A percentile compares a stretch with the other conserved stretches of the same genome.
These are phyloP conservation scores for Xylaria nigripes DNA, from an alignment of 495 filamentous ascomycete species.

Conservation along the genomic window DNA sequence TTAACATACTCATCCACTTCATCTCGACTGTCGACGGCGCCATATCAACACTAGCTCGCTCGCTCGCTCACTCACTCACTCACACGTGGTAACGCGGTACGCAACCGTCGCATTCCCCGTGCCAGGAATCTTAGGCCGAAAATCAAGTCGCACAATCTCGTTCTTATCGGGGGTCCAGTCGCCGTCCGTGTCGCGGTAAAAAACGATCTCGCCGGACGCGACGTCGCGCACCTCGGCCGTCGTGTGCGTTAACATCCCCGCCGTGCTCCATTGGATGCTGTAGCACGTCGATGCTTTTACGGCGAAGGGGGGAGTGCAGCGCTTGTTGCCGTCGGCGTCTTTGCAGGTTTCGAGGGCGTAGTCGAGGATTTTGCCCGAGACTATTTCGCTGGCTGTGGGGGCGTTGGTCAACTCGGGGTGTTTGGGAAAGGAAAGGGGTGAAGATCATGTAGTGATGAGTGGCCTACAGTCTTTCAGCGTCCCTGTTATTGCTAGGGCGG, in stretches of 20 bases:
- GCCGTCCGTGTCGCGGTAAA: constrained; percentile 34
- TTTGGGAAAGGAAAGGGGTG: too few species aligned
- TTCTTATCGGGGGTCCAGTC: constrained; percentile 31
- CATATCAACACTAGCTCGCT: neutral
- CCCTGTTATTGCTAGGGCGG: constrained; percentile 25
- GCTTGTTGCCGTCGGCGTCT: constrained; percentile 25
- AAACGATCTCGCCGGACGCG: constrained; percentile 30
- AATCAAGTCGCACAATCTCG: constrained; percentile 35
- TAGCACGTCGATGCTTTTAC: constrained; percentile 29
- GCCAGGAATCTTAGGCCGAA: constrained; percentile 33
- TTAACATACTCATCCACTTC: too few species aligned
- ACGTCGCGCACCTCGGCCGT: constrained; percentile 34
- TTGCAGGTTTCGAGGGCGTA: constrained; percentile 28
- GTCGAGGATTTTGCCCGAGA: constrained; percentile 27
- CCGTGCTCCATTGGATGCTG: constrained; percentile 30
- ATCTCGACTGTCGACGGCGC: too few species aligned
- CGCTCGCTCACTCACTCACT: neutral
- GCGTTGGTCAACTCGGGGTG: neutral
- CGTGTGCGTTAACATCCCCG: constrained; percentile 30
- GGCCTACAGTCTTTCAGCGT: constrained; percentile 17
- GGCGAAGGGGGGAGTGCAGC: constrained; percentile 31
- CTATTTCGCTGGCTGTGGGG: constrained; percentile 16
- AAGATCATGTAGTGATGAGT: too few species aligned
- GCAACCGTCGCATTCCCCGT: constrained; percentile 33
- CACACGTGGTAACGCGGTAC: constrained; percentile 30